Base-by-base conservation (phyloP, 2,329 filamentous ascomycete genomes). In the Calcarisporium arbuscula region DNA sequence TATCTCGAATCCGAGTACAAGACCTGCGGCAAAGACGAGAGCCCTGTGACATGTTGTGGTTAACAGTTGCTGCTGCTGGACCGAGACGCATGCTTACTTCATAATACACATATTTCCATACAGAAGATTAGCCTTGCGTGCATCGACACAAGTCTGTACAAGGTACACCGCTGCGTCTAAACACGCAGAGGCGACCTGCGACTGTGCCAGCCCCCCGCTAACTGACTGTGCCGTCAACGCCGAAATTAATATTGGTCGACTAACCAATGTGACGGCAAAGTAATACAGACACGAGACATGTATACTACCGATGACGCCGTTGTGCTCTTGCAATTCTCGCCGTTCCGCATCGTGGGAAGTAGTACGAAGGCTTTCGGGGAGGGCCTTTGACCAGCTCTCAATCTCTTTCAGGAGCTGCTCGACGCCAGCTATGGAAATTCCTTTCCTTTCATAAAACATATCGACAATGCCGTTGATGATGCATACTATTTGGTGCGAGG, bases 231-330 rank as follows among this genome's bases (percentile, higher is more conserved):
- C 47, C 5, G 66, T 65, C 2, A 76, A 50, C 4, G 63, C 58
- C 10, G 64, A 68, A 17, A 77, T 70, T 8, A 79, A 49, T 19
- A 77, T 68, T 0, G 72, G 74, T 2, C 74, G 59, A 0, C 72
- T 76, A 4, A 72, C 68, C 1, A 77, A 49, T 15, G 74, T 77
- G 1, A 77, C 69, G 0, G 72, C 69, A 35, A 77, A 74, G 42
- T 78, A 76, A 43, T 78, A 78, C 0, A 69, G 55, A 37, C 72
- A 77, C 1, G 72, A 68, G 6, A 78, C 64, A 35, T 77, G 72
- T 2, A 74, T 58, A 17, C 64, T 72, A 1, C 65, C 67, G 18
- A 74, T 61, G 3, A 63, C 60, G 1, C 56, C 58, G 14, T 61
- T 54, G 2, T 47, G 48, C 3, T 31, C 29, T 10, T 19, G 33